Base-by-base conservation (phyloP, 768 basidiomycete genomes). In the Kwoniella sp. region DNA sequence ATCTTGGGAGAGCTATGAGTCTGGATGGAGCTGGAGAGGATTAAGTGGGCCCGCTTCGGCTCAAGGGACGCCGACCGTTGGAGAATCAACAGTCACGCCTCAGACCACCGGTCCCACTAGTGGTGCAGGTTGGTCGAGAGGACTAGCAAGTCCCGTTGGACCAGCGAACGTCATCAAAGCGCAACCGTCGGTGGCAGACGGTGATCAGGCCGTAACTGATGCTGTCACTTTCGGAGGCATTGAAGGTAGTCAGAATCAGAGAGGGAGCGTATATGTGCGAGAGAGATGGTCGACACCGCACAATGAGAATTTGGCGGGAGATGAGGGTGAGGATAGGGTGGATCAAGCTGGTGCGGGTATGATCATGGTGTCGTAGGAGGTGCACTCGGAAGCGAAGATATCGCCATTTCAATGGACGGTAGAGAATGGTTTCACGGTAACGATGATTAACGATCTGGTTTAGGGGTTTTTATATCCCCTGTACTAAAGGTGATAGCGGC, bases 1-100 rank as follows among this genome's bases (percentile, higher is more conserved):
- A 0, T 94, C 92, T 73, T 94, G 93, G 90, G 94, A 91, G 72
- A 93, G 92, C 73, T 90, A 89, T 74, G 88, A 86, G 26, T 93
- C 67, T 30, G 70, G 72, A n/a, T 76, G 73, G 73, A 68, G 65
- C n/a, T 73, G 77, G 75, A 54, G 68, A 65, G 72, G 61, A n/a
- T 51, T 51, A 12, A 51, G 55, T 22, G 55, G 47, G 12, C 50
- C 50, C 3, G 41, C 41, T 9, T 45, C 41, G 15, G 41, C 11
- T 3, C 3, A 8, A 9, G 41, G 11, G 5, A 9, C 41, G 17
- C 11, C 11, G 4, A 11, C 41, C 5, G 41, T 17, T 45, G 41
- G 41, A 45, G 41, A 3, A 45, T 8, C 4, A 9, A 45, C 41
- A 13, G 34, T 37, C 13, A 13, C 34, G 13, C 34, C 34, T 37